These are phyloP conservation scores for Shiraia sp. DNA, from an alignment of 2,329 filamentous ascomycete species.

Conservation along the genomic window DNA sequence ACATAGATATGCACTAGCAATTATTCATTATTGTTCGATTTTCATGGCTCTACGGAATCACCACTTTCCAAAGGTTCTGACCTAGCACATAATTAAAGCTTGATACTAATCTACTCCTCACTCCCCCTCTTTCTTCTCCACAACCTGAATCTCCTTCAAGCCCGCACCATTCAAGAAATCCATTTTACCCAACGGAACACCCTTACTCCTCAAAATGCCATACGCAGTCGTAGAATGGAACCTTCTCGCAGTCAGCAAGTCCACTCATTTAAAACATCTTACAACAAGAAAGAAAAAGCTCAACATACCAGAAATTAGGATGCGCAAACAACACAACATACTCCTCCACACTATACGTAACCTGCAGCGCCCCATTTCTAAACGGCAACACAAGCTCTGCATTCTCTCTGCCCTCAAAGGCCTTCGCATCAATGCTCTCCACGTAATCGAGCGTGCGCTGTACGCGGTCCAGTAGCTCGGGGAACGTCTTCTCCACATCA, in stretches of 20 bases:
- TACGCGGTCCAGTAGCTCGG: conserved; percentile 54
- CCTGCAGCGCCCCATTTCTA: conserved; percentile 26
- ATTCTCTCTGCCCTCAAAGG: conserved; percentile 50
- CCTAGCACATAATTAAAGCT: too few species aligned
- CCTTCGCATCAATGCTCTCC: conserved; percentile 47
- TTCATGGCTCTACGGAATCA: too few species aligned
- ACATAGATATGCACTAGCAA: too few species aligned
- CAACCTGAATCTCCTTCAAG: conserved; percentile 1
- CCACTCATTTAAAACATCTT: not conserved
- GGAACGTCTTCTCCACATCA: conserved; percentile 55
- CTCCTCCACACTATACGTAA: conserved; percentile 48
- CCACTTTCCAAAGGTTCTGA: too few species aligned
- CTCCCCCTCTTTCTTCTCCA: not conserved
- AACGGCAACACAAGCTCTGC: conserved; percentile 45
- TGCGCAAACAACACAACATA: conserved; percentile 57
- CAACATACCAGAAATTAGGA: conserved; percentile 59
- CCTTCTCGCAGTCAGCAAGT: conserved; percentile 12
- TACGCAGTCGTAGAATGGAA: conserved; percentile 67
- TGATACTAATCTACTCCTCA: too few species aligned
- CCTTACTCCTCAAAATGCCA: conserved; percentile 63
- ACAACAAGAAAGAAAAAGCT: not conserved
- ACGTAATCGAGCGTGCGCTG: conserved; percentile 53
- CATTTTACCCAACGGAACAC: conserved; percentile 64
- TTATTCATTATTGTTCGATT: too few species aligned
- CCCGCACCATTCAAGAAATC: conserved; percentile 54